Evolutionary conservation across 805 yeast genomes (phyloP), one percentile per base, ranked within the genome.

Genomic region (Pichia nanzhaoensis): DNA sequence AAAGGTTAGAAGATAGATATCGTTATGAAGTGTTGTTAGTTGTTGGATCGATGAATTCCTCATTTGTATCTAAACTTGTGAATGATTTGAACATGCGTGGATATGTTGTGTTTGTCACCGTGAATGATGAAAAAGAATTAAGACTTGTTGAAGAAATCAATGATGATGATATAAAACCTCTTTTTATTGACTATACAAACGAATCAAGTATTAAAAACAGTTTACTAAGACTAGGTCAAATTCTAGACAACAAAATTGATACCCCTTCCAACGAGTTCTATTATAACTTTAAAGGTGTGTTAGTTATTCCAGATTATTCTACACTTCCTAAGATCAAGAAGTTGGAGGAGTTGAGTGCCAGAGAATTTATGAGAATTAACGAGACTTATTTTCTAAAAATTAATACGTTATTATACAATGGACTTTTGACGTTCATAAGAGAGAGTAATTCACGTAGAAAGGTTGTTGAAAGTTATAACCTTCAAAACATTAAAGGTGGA

Each of bases 71-170:
- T 46, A 69, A 80, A 42, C 65, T 87, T 27, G 85, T 89, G 1
- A 70, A 75, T 46, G 95, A 87, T 58, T 71, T 87, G 51, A 89
- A 85, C 51, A 73, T 74, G 37, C 68, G 95, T 44, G 95, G 95
- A 1, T 86, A 84, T 58, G 82, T 88, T 28, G 89, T 88, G 3
- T 87, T 82, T 58, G 70, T 87, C 51, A 80, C 95, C 0, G 76
- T 80, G n/a, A 60, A 75, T n/a, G 77, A 73, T 48, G 86, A 80
- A 24, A 71, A 69, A 50, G 87, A 82, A 49, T 59, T 69, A 37
- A 67, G 64, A 51, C 72, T 73, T 44, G 67, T 79, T 39, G 75
- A 73, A 49, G 74, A 67, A 49, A 85, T 84, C 47, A 73, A 80
- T 38, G 77, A 82, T 14, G 74, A 76, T 20, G 95, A 87, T 58